A percentile compares a stretch with the other conserved stretches of the same genome.
phyloP scores from a whole-genome alignment of 2,329 filamentous ascomycete genomes.

The Microcera coccophila region DNA sequence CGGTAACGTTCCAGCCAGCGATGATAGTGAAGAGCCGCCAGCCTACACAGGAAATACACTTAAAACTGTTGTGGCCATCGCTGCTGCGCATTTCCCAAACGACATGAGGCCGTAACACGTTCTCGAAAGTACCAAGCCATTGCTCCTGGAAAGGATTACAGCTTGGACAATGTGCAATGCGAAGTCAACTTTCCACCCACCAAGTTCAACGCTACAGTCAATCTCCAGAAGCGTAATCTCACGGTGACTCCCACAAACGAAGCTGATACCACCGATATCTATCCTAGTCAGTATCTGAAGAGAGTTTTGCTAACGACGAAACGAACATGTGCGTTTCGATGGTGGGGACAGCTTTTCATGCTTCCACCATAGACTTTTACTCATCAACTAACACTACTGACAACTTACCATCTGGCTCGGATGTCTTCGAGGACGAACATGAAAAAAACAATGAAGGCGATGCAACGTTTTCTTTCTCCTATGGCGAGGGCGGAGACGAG shows the following conservation, averaged over 20 bases:
- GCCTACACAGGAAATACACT: neutral
- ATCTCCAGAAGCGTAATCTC: neutral
- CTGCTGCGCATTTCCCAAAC: neutral
- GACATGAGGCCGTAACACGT: neutral
- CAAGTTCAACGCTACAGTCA: neutral
- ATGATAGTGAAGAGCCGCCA: neutral
- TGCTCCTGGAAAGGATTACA: neutral
- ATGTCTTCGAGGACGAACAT: neutral
- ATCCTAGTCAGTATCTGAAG: neutral
- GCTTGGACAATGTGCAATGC: neutral
- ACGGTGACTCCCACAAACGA: neutral
- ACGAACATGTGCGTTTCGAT: constrained; percentile 36
- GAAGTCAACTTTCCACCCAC: neutral
- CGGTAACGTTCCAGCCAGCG: neutral
- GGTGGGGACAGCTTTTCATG: constrained; percentile 33
- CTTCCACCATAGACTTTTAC: constrained; percentile 23
- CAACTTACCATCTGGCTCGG: neutral
- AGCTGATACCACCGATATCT: neutral
- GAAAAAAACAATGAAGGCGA: neutral
- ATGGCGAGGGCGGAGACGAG: neutral
- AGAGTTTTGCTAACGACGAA: constrained; percentile 31
- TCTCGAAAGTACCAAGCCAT: neutral
- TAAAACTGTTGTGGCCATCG: neutral
- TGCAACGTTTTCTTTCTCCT: neutral
- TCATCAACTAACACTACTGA: neutral